Percentiles rank a stretch among this genome's conserved stretches.
These are phyloP conservation scores for Lactifluus piperatus DNA, from an alignment of 768 basidiomycete genomes.

Conservation along the genomic window DNA sequence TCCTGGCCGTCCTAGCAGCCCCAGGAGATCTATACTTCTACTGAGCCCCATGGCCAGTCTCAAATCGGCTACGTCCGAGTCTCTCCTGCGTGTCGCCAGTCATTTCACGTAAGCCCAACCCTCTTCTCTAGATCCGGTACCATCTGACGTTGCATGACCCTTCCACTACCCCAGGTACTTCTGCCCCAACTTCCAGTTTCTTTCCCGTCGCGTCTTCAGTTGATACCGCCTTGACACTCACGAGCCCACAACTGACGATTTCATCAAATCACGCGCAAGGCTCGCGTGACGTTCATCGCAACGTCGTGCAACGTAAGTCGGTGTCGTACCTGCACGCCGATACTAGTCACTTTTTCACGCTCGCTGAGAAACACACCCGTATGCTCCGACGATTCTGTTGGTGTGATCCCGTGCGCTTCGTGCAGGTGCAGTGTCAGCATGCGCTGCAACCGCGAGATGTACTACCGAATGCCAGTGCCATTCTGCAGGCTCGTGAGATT, in stretches of 20 bases:
- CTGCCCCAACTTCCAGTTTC: slow-evolving; percentile 36
- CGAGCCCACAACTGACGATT: slow-evolving; percentile 86
- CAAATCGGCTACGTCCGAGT: too few species aligned
- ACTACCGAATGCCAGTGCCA: slow-evolving; percentile 63
- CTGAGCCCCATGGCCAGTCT: too few species aligned
- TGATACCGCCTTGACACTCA: slow-evolving; percentile 70
- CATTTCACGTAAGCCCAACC: too few species aligned
- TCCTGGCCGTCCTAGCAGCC: too few species aligned
- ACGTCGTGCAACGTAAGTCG: slow-evolving; percentile 94
- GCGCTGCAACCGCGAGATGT: slow-evolving; percentile 77
- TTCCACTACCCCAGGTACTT: slow-evolving; percentile 39
- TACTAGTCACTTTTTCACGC: slow-evolving; percentile 85
- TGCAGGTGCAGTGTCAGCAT: slow-evolving; percentile 55
- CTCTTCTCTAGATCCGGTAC: too few species aligned
- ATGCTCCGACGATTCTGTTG: slow-evolving; percentile 57
- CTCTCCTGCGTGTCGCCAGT: too few species aligned
- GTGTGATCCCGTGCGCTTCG: slow-evolving; percentile 48
- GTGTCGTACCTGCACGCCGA: slow-evolving; percentile 94
- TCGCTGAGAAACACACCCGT: slow-evolving; percentile 85
- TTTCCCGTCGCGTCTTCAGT: slow-evolving; percentile 41
- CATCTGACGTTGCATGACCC: slow-evolving; percentile 26
- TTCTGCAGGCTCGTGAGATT: slow-evolving; percentile 63
- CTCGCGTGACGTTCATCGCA: slow-evolving; percentile 83
- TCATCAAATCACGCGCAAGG: slow-evolving; percentile 79
- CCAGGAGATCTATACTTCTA: too few species aligned